Conservation (phyloP, 106 monocot genomes). For the Allium fistulosum region DNA sequence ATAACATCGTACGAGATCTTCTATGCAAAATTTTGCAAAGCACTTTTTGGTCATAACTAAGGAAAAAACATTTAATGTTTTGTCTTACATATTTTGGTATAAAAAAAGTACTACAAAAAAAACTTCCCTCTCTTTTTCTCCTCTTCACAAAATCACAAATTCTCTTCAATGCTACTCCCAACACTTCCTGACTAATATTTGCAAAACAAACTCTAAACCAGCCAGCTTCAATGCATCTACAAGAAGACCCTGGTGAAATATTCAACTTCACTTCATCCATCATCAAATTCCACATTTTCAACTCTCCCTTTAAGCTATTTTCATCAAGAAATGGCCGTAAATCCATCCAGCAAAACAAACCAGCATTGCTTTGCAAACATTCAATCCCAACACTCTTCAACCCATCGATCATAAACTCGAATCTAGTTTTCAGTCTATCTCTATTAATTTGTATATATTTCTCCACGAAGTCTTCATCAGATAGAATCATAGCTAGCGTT, state of each 20-base stretch:
- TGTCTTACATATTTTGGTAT: no score
- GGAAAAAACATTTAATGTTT: no score
- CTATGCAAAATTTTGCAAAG: no score
- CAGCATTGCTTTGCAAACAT: constrained; percentile 62
- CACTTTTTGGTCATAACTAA: no score
- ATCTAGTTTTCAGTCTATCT: constrained; percentile 42
- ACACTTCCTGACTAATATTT: constrained; percentile 59
- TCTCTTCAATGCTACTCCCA: constrained; percentile 51
- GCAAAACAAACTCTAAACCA: constrained; percentile 94
- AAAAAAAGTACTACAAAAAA: neutral
- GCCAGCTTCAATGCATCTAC: constrained; percentile 61
- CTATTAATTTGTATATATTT: constrained; percentile 52
- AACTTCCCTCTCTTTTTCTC: constrained; percentile 1
- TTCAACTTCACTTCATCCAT: constrained; percentile 33
- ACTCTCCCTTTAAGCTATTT: neutral
- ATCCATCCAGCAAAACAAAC: constrained; percentile 80
- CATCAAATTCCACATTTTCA: neutral
- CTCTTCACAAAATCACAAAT: constrained; percentile 34
- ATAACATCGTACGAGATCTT: no score
- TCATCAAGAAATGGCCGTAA: constrained; percentile 25
- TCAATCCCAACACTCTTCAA: constrained; percentile 38
- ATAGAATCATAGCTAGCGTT: constrained; percentile 48
- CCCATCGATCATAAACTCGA: constrained; percentile 24
- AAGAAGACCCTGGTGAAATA: constrained; percentile 73
- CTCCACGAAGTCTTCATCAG: constrained; percentile 42